Evolutionary conservation across 306 rosid species (phyloP).

Genomic region (Arachis stenosperma): DNA sequence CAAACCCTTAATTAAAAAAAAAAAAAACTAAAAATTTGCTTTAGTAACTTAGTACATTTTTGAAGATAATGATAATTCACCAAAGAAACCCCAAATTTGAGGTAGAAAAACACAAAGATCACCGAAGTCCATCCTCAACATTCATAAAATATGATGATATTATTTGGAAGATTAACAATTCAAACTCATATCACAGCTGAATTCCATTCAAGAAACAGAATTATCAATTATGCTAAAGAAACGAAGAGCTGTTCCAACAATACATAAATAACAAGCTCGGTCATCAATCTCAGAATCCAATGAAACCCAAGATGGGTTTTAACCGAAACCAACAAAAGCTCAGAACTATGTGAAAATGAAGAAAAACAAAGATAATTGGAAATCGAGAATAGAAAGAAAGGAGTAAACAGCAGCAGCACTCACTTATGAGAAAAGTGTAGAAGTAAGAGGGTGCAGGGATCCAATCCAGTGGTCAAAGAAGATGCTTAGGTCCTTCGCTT

Average conservation of each 20-base stretch:
- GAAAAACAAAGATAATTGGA: slow-evolving; percentile 5
- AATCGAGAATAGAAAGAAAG: slow-evolving; percentile 21
- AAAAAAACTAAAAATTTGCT: neutral
- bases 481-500: slow-evolving; percentile 47
- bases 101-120: neutral
- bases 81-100: neutral
- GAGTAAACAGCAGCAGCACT: slow-evolving; percentile 39
- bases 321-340: slow-evolving; percentile 37
- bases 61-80: slow-evolving; percentile 7
- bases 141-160: neutral
- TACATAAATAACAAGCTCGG: slow-evolving; percentile 2
- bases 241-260: slow-evolving; percentile 25
- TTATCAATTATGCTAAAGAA: neutral
- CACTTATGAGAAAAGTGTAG: slow-evolving; percentile 26
- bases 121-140: neutral
- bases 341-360: slow-evolving; percentile 31
- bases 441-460: slow-evolving; percentile 17
- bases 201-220: neutral
- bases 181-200: neutral
- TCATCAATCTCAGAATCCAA: slow-evolving; percentile 9
- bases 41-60: slow-evolving; percentile 14
- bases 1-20: neutral
- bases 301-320: slow-evolving; percentile 28
- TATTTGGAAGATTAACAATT: neutral
- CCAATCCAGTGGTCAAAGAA: slow-evolving; percentile 29